These are phyloP conservation scores for Ilyonectria robusta DNA, from an alignment of 2,329 filamentous ascomycete species.

Conservation along the genomic window DNA sequence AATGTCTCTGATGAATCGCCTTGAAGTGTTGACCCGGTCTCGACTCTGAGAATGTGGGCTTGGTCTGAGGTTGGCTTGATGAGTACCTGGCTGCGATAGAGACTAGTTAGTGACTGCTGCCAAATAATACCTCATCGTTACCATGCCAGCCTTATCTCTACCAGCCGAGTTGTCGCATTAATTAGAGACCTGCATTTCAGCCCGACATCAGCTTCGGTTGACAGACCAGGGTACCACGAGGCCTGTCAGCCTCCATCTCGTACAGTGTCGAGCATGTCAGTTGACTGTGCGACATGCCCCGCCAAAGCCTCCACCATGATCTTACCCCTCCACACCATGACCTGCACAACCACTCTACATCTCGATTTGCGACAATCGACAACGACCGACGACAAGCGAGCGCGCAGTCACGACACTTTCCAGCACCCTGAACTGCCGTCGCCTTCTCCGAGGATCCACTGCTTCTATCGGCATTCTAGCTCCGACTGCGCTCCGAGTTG, in stretches of 20 bases:
- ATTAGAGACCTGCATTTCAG: too few relatives aligned
- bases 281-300: constrained; percentile 31
- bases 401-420: constrained; percentile 10
- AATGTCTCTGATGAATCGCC: constrained; percentile 11
- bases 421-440: constrained; percentile 26
- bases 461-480: not conserved
- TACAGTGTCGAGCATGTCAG: constrained; percentile 38
- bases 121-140: too few relatives aligned
- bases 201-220: not conserved
- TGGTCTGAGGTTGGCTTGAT: not conserved
- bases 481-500: constrained; percentile 10
- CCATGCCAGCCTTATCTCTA: too few relatives aligned
- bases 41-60: constrained; percentile 15
- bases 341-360: constrained; percentile 14
- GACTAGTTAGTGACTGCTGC: too few relatives aligned
- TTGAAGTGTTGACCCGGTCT: not conserved
- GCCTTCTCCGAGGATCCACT: constrained; percentile 6
- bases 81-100: too few relatives aligned
- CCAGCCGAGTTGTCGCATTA: too few relatives aligned
- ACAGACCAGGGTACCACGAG: not conserved
- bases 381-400: constrained; percentile 7
- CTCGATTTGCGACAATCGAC: constrained; percentile 5
- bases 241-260: constrained; percentile 27
- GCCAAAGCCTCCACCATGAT: constrained; percentile 26
- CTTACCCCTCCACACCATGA: constrained; percentile 47